Base-by-base conservation (phyloP, 495 filamentous ascomycete genomes). In the Xylaria grammica region DNA sequence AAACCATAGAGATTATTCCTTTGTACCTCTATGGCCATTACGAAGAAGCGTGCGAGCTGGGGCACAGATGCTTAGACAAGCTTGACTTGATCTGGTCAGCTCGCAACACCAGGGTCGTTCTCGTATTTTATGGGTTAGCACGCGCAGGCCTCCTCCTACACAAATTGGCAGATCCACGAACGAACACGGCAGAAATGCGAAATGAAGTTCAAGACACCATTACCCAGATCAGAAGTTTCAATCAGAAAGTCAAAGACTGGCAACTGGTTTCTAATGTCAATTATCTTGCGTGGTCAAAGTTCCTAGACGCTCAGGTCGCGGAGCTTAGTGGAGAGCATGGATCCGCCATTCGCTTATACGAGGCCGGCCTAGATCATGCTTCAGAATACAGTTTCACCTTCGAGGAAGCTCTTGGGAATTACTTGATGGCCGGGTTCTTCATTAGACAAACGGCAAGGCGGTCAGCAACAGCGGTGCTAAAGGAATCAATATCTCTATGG, bases 331-430 rank as follows among this genome's bases (percentile, higher is more conserved):
- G 82, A 40, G 78, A 90, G 57, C 85, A 90, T 66, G 86, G 85
- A 4, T 76, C 76, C 7, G 84, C 89, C 8, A 84, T 93, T 46
- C 78, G 76, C 45, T 77, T 82, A 20, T 95, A 93, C 67, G 93
- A 97, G 76, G 82, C 85, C 61, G 87, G 89, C 20, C 81, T 93
- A 44, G 91, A 96, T 68, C 91, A 96, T 74, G 89, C 89, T 45
- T 85, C 93, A 63, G 81, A 93, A 45, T 85, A 96, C 73, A 86
- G 85, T 57, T 92, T 92, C 73, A 75, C 86, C 11, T 82, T 96
- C 45, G 93, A 96, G 66, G 90, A 96, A 70, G 93, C 90, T 0
- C 83, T 94, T 22, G 84, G 88, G 7, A 88, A 90, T 69, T 93
- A 96, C 76, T 73, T 96, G 40, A 84, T 87, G 80, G 90, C 86